These are phyloP conservation scores for Scheffersomyces cryptocercus DNA, from an alignment of 1,139 yeast genomes.

Conservation along the genomic window DNA sequence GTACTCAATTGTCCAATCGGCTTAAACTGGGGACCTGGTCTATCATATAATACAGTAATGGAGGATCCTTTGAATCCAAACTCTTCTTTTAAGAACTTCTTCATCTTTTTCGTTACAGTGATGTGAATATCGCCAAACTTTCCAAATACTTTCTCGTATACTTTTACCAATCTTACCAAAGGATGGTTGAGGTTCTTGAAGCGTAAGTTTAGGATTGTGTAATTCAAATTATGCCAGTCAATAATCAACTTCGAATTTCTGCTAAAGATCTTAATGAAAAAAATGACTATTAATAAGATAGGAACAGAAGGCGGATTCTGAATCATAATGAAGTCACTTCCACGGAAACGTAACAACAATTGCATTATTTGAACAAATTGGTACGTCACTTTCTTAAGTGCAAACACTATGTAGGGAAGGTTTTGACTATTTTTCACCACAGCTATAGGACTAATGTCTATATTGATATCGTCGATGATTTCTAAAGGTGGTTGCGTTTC, in stretches of 20 bases:
- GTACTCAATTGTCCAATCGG: conserved; percentile 36
- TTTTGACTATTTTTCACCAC: conserved; percentile 42
- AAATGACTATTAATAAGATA: conserved; percentile 60
- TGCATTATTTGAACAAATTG: conserved; percentile 53
- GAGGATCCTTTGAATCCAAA: conserved; percentile 45
- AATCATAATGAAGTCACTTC: conserved; percentile 68
- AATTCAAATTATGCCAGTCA: conserved; percentile 97
- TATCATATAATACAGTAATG: conserved; percentile 62
- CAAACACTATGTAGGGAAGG: conserved; percentile 62
- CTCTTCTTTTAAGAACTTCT: conserved; percentile 51
- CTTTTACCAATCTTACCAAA: conserved; percentile 58
- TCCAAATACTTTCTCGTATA: conserved; percentile 62
- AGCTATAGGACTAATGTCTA: conserved; percentile 53
- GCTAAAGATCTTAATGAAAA: conserved; percentile 54
- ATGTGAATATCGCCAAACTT: conserved; percentile 61
- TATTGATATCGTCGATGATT: conserved; percentile 49
- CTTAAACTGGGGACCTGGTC: conserved; percentile 69
- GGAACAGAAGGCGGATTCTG: conserved; percentile 97
- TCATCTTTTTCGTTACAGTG: conserved; percentile 82
- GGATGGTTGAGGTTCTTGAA: conserved; percentile 57
- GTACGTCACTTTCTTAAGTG: conserved; percentile 53
- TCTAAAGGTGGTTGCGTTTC: conserved; percentile 58
- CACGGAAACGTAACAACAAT: conserved; percentile 56
- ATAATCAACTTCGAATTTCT: conserved; percentile 66
- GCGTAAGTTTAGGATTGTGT: conserved; percentile 73